Percentiles rank a stretch among this genome's conserved stretches.
Conservation (phyloP, 2,329 filamentous ascomycete species). For the Paracoccidioides brasiliensis region DNA sequence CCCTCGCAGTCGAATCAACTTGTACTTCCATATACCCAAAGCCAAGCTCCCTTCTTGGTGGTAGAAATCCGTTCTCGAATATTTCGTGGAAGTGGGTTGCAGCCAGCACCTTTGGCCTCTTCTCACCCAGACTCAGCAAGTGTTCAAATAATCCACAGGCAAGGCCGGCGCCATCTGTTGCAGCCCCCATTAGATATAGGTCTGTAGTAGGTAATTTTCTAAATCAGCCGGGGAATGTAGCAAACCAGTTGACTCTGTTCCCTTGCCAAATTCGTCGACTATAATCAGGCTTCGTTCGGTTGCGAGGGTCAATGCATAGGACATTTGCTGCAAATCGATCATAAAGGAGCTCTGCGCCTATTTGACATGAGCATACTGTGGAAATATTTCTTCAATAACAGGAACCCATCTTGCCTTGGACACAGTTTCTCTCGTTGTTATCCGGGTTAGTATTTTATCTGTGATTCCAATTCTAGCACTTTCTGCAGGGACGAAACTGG, state of each 20-base stretch:
- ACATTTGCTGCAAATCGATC: slow-evolving; percentile 80
- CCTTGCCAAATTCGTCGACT: slow-evolving; percentile 84
- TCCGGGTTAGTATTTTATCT: slow-evolving; percentile 80
- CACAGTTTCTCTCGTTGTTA: slow-evolving; percentile 60
- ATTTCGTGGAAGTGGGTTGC: slow-evolving; percentile 52
- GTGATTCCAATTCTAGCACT: slow-evolving; percentile 69
- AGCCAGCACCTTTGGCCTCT: slow-evolving; percentile 46
- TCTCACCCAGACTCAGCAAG: slow-evolving; percentile 36
- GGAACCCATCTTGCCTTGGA: slow-evolving; percentile 33
- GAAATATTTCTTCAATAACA: background rate
- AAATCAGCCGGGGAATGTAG: background rate
- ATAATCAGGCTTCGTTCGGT: slow-evolving; percentile 68
- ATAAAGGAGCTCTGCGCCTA: slow-evolving; percentile 53
- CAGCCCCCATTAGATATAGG: background rate
- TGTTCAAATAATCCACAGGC: slow-evolving; percentile 49
- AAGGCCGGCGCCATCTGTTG: slow-evolving; percentile 48
- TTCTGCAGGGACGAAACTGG: slow-evolving; percentile 72
- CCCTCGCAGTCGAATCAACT: slow-evolving; percentile 30
- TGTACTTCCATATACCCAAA: slow-evolving; percentile 48
- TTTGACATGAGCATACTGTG: background rate
- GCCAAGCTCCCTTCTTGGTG: slow-evolving; percentile 32
- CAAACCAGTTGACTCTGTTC: slow-evolving; percentile 45
- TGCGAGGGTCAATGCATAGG: slow-evolving; percentile 59
- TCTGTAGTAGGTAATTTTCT: background rate
- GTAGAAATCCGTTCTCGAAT: slow-evolving; percentile 41